Base-by-base conservation (phyloP, 768 basidiomycete genomes). In the Boletus bicolor region DNA sequence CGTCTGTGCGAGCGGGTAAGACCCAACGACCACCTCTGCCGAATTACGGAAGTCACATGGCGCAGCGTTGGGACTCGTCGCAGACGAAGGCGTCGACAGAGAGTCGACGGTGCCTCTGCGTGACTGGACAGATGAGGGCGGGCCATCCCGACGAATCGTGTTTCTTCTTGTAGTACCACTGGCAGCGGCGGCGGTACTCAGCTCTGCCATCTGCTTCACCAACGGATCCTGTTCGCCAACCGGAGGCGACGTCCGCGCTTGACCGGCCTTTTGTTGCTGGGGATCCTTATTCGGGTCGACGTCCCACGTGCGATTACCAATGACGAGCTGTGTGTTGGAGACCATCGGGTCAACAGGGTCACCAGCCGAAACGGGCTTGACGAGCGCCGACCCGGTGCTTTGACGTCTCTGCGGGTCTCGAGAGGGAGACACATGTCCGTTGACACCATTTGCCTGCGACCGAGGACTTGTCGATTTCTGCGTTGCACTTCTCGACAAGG, bases 1-100 rank as follows among this genome's bases (percentile, higher is more conserved):
- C 3, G 54, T 5, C 5, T 62, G 66, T 0, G 76, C 62, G 9
- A 81, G 75, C 0, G 92, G 93, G 60, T 89, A 87, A 0, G 77
- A 69, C 17, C 91, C 92, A n/a, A 94, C 89, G 32, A 94, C 80
- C 39, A 84, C 60, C 55, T 93, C 85, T 0, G 89, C 92, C 19
- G 85, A 86, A 51, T 83, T 82, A 48, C 85, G 80, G 63, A 90
- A 93, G 69, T 93, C 89, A 26, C 82, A 77, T 37, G 61, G 49
- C 2, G 44, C 44, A 36, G 44, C 21, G 17, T 24, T 35, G 7
- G 57, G 44, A n/a, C 51, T 63, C 14, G 65, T 66, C n/a, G 54
- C 56, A 15, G 41, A 67, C 53, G 49, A 65, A 21, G 66, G 76
- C 7, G 65, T 61, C 19, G 59, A 46, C 26, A 71, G 28, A 8